Evolutionary conservation across 1,284 basidiomycete species (phyloP).

Genomic region (Heterobasidion irregulare): DNA sequence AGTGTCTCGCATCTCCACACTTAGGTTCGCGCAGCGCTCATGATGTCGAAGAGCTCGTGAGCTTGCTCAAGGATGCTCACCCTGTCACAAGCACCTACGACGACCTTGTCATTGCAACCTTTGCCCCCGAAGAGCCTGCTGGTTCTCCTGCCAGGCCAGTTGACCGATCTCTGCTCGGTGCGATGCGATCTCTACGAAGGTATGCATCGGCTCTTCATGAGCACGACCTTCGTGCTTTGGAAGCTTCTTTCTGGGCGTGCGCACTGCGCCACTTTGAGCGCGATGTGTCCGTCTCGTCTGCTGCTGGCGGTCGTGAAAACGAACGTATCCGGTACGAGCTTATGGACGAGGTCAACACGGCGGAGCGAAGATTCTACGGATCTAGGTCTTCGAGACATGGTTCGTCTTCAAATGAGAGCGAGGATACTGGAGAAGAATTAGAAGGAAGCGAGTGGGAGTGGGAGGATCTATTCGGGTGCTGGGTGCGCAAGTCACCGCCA

Average conservation of each 20-base stretch:
- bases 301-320: conserved; percentile 9
- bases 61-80: conserved; percentile 17
- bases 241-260: conserved; percentile 46
- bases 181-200: conserved; percentile 18
- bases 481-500: conserved; percentile 25
- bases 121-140: conserved; percentile 5
- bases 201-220: conserved; percentile 27
- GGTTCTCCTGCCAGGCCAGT: conserved; percentile 8
- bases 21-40: conserved; percentile 2
- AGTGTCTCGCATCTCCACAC: conserved; percentile 16
- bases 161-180: conserved; percentile 12
- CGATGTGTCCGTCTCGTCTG: conserved; percentile 6
- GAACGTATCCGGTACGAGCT: conserved; percentile 28
- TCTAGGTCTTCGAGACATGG: conserved; percentile 1
- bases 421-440: conserved; percentile 2
- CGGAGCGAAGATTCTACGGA: conserved; percentile 38
- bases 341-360: conserved; percentile 38
- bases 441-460: conserved; percentile 30
- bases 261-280: conserved; percentile 39
- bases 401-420: neutral
- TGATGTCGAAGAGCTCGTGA: conserved; percentile 8
- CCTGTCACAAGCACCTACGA: conserved; percentile 25
- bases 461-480: conserved; percentile 35
- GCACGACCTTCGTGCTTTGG: conserved; percentile 28
- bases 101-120: conserved; percentile 13